A percentile compares a stretch with the other conserved stretches of the same genome.
These are phyloP conservation scores for Hypoxylon subgilvum DNA, from an alignment of 495 filamentous ascomycete genomes.

Conservation along the genomic window DNA sequence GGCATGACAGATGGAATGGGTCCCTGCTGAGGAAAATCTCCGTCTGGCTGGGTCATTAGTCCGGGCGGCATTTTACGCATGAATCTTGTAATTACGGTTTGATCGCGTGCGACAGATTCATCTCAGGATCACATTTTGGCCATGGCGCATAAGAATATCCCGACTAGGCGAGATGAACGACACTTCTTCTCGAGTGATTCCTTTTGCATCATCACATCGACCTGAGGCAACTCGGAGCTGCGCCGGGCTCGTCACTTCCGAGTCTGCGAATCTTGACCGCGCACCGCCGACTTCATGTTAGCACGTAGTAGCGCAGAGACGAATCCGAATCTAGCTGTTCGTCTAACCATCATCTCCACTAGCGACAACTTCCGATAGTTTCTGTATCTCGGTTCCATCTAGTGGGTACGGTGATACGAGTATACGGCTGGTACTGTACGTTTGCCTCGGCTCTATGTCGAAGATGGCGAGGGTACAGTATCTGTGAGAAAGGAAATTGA, in stretches of 20 bases:
- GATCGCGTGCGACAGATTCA: constrained; percentile 38
- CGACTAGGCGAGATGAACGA: constrained; percentile 41
- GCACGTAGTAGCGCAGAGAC: constrained; percentile 18
- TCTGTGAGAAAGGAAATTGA: background rate
- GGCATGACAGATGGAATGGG: constrained; percentile 33
- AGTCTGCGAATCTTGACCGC: too few species aligned
- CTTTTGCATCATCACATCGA: constrained; percentile 21
- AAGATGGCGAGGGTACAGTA: background rate
- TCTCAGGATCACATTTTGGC: constrained; percentile 36
- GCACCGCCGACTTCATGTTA: constrained; percentile 26
- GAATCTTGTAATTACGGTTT: constrained; percentile 41
- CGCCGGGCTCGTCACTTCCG: constrained; percentile 27
- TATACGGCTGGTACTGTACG: constrained; percentile 18
- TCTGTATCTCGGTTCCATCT: constrained; percentile 36
- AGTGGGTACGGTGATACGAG: constrained; percentile 36
- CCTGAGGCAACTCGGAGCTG: constrained; percentile 27
- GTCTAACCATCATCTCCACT: constrained; percentile 30
- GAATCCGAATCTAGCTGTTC: constrained; percentile 18
- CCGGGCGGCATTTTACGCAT: constrained; percentile 43
- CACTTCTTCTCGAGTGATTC: constrained; percentile 9
- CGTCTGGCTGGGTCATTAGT: constrained; percentile 38
- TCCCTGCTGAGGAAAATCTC: constrained; percentile 41
- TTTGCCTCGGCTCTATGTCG: constrained; percentile 26
- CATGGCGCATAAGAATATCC: constrained; percentile 40
- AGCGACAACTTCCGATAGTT: constrained; percentile 21